Base-by-base conservation (phyloP, 2,329 filamentous ascomycete genomes). In the Coniochaeta ligniaria region DNA sequence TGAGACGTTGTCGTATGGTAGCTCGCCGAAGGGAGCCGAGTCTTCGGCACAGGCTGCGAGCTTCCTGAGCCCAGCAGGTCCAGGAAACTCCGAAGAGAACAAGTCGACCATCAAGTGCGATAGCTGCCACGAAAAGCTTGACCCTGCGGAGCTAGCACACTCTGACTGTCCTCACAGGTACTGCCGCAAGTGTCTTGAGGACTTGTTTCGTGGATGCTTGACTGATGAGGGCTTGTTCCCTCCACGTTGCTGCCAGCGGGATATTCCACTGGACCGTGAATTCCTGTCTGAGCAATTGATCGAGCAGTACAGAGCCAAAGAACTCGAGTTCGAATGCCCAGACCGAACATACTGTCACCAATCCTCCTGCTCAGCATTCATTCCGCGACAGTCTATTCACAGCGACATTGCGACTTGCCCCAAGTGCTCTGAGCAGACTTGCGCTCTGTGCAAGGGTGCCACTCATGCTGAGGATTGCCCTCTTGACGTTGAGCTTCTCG, bases 201-300 rank as follows among this genome's bases (percentile, higher is more conserved):
- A 62, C 0, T 74, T 85, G 0, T 81, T 86, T 66, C n/a, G 62
- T 1, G 59, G 67, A 0, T 73, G 80, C 0, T 72, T 81, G 24
- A 70, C 61, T 0, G 80, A 85, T 62, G 80, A 86, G 60, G 72
- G 76, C 0, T 65, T 82, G 0, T 87, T 84, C 60, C 84, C 83
- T 0, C 82, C 83, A 0, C 73, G 75, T 1, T 87, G 83, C 69
- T 86, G 83, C 65, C 61, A 65, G 0, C 64, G 76, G 28, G 60
- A 67, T 0, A 79, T 86, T 6, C 67, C 75, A 0, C 57, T 80
- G 0, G 67, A 69, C 0, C 68, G 67, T 0, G 43, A 65, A 1
- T 73, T 79, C 55, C 70, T 86, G 0, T 65, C 71, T 0, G 6
- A 63, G 0, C 60, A 74, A 1, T 54, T 82, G 0, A 60, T 75